phyloP scores from a whole-genome alignment of 1,139 yeast genomes.

The Candida glucosophila region DNA sequence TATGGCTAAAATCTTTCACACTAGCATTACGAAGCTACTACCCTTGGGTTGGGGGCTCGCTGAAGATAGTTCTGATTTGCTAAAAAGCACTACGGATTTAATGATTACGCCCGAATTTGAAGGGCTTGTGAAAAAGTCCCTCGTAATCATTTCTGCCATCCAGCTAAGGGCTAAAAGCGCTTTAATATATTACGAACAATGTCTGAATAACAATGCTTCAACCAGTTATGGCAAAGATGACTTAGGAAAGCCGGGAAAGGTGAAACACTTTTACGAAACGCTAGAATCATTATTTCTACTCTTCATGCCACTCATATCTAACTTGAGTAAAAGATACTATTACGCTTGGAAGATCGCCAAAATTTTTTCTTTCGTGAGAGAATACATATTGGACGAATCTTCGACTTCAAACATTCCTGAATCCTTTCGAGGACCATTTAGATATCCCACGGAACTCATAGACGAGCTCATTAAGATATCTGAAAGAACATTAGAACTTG shows the following conservation, averaged over 20 bases:
- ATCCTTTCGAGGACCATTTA: too few relatives aligned
- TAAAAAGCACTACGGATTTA: conserved; percentile 21
- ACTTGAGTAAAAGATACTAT: conserved; percentile 24
- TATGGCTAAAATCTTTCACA: conserved; percentile 18
- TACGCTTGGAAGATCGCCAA: conserved; percentile 30
- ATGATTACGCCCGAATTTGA: conserved; percentile 29
- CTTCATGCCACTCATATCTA: conserved; percentile 10
- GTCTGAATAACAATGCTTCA: conserved; percentile 5
- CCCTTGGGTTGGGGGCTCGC: conserved; percentile 22
- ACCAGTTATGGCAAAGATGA: conserved; percentile 3
- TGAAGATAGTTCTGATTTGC: conserved; percentile 12
- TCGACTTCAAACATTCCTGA: too few relatives aligned
- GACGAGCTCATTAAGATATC: too few relatives aligned
- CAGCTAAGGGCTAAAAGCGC: conserved; percentile 12
- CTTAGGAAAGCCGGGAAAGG: conserved; percentile 4
- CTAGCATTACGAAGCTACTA: conserved; percentile 20
- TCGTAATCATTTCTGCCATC: conserved; percentile 16
- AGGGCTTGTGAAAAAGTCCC: conserved; percentile 21
- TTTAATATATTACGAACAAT: conserved; percentile 4
- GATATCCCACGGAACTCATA: too few relatives aligned
- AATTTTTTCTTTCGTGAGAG: too few relatives aligned
- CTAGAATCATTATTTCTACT: conserved; percentile 12
- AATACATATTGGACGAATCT: too few relatives aligned
- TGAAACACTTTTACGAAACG: conserved; percentile 8
- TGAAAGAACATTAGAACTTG: too few relatives aligned